phyloP scores from a whole-genome alignment of 176 grass and related monocot genomes.

The Ampelocalamus luodianensis region DNA sequence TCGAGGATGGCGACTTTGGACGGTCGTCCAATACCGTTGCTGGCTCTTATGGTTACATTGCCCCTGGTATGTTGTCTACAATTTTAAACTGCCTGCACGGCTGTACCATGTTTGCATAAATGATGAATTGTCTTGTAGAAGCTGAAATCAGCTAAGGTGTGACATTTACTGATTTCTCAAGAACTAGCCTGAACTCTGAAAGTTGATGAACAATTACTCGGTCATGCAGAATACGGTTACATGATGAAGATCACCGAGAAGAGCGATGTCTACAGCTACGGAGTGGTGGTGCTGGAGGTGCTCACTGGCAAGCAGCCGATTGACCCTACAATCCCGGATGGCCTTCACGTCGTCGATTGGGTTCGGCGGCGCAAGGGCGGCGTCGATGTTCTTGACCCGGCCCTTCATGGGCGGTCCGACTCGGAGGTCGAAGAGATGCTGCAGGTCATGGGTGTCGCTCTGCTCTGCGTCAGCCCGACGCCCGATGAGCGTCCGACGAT shows the following conservation, averaged over 20 bases:
- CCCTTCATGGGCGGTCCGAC: constrained; percentile 46
- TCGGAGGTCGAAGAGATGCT: constrained; percentile 86
- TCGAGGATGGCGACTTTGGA: constrained; percentile 81
- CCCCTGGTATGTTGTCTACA: constrained; percentile 57
- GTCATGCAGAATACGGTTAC: constrained; percentile 85
- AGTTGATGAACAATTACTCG: neutral
- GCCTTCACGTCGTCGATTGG: constrained; percentile 84
- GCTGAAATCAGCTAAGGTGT: neutral
- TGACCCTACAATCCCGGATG: constrained; percentile 87
- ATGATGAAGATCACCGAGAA: constrained; percentile 98
- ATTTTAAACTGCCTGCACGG: neutral
- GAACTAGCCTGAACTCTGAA: neutral
- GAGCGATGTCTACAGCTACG: constrained; percentile 98
- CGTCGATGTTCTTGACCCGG: constrained; percentile 65
- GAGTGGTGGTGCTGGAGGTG: constrained; percentile 96
- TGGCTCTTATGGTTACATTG: constrained; percentile 97
- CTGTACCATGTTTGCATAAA: neutral
- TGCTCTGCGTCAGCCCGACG: constrained; percentile 71
- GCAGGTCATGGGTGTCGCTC: constrained; percentile 83
- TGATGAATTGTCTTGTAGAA: neutral
- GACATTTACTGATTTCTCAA: neutral
- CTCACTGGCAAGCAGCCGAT: constrained; percentile 92
- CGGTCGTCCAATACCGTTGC: constrained; percentile 88
- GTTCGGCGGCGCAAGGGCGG: constrained; percentile 66
- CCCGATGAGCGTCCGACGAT: constrained; percentile 87